phyloP scores from a whole-genome alignment of 2,329 filamentous ascomycete species.

The Hypoxylon rubiginosum region DNA sequence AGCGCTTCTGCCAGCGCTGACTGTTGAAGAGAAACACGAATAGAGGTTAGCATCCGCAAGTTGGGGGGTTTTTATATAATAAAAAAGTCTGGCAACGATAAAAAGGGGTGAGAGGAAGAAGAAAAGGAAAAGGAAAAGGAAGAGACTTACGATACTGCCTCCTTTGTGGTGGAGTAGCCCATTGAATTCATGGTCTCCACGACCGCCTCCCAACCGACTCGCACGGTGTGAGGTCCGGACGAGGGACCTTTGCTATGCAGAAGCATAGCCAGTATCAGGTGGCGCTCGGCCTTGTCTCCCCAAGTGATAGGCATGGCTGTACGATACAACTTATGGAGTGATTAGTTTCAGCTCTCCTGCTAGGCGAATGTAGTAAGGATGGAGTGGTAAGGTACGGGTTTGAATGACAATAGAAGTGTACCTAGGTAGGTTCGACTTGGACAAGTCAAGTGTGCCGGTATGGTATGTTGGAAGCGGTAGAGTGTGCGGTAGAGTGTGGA shows the following conservation, averaged over 20 bases:
- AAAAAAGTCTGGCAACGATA: too few relatives aligned
- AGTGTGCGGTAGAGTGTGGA: too few relatives aligned
- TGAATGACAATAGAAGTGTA: not conserved
- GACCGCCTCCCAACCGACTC: constrained; percentile 11
- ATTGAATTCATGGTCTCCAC: not conserved
- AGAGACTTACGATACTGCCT: constrained; percentile 21
- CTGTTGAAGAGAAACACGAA: constrained; percentile 1
- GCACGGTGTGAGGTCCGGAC: too few relatives aligned
- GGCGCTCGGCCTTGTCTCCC: constrained; percentile 56
- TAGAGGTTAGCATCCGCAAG: not conserved
- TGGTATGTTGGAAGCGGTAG: not conserved
- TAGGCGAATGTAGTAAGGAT: not conserved
- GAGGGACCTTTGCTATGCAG: constrained; percentile 14
- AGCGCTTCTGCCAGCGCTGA: constrained; percentile 12
- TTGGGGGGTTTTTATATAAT: too few relatives aligned
- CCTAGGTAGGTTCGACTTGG: not conserved
- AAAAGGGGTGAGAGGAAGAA: not conserved
- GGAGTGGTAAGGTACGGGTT: not conserved
- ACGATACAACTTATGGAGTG: not conserved
- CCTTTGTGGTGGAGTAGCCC: constrained; percentile 19
- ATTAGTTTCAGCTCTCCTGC: not conserved
- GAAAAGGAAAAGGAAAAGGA: not conserved
- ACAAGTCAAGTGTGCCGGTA: not conserved
- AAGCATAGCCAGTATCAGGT: constrained; percentile 37
- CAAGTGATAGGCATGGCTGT: constrained; percentile 52